Base-by-base conservation (phyloP, 352 stramenopile species). In the Phytophthora hybrid region DNA sequence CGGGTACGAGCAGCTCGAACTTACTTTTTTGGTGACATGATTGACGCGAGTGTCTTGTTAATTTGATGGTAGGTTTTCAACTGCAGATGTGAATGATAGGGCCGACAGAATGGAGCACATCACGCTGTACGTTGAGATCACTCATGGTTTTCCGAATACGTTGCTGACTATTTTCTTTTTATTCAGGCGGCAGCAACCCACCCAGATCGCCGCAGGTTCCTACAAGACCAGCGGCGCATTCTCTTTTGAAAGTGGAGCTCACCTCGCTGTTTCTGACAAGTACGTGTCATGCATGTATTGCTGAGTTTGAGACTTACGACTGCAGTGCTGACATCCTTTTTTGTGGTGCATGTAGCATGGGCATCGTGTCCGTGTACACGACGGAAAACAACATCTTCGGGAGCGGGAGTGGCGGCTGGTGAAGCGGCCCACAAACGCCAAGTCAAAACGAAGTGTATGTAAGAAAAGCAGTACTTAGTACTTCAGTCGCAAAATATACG, bases 181-280 rank as follows among this genome's bases (percentile, higher is more conserved):
- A 18, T 63, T 16, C 23, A 82, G 72, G 11, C 67, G 72, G 21
- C 75, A 79, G 23, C 67, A 73, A 53, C 39, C 63, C 3, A 26
- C 74, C n/a, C 65, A 82, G 58, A 56, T 73, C 3, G 52, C 67
- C 0, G 55, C 57, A 31, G n/a, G 52, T 44, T 60, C 59, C 29
- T 93, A 90, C 80, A 93, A 93, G 74, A 93, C 89, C 23, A 94
- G 86, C 76, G 39, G 39, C 5, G 39, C 18, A 4, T 46, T 46
- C 39, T 46, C 39, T 46, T 46, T 46, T 16, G 39, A 46, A 46
- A 46, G 39, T 9, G 39, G 39, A 18, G 39, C 39, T 16, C 77
- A 88, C 31, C 69, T 93, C 13, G 89, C 86, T 34, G 86, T 93
- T 47, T 93, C 87, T 0, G 39, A 46, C 39, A 46, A 46, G 39